Base-by-base conservation (phyloP, 345 rosid species). In the Carallia brachiata region DNA sequence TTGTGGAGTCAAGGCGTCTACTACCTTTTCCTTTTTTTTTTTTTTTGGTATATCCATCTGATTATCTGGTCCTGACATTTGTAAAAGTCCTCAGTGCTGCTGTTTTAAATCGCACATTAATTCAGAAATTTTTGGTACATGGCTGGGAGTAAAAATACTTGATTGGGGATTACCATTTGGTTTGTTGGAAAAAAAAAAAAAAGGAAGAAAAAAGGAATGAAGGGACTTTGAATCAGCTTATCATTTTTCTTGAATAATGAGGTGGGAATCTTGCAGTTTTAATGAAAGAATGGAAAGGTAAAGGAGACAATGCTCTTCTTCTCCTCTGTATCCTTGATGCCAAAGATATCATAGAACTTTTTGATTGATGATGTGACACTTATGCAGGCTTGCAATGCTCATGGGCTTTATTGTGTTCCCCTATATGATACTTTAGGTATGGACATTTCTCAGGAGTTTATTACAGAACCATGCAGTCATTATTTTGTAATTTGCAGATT, bases 361-460 rank as follows among this genome's bases (percentile, higher is more conserved):
- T 50, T 57, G 8, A 56, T 74, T 78, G 69, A 66, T 64, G 34
- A 61, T 66, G 23, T 23, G 27, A 53, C 34, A 52, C 61, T 82
- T 73, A 54, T 81, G 82, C 88, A 96, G 99, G 99, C 99, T 6
- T 96, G 99, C 83, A 96, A 92, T 75, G 97, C 99, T 81, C 98
- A 90, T 77, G 98, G 96, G 73, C 89, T 96, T 68, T 88, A 78
- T 63, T 96, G 99, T 72, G 99, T 96, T 68, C 99, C 99, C 72
- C 73, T 96, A 28, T 96, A 96, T 73, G 99, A 96, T 79, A 96
- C 98, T 55, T 82, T 96, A 84, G 99, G 99, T 96, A 84, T 52
- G 84, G 63, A 36, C 68, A 16, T 60, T 39, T 71, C 54, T 69
- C 47, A 17, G 48, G 27, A 61, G 6, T 64, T 16, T 50, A 23